Conservation (phyloP, 1,284 basidiomycete genomes). For the Boletus mariae region DNA sequence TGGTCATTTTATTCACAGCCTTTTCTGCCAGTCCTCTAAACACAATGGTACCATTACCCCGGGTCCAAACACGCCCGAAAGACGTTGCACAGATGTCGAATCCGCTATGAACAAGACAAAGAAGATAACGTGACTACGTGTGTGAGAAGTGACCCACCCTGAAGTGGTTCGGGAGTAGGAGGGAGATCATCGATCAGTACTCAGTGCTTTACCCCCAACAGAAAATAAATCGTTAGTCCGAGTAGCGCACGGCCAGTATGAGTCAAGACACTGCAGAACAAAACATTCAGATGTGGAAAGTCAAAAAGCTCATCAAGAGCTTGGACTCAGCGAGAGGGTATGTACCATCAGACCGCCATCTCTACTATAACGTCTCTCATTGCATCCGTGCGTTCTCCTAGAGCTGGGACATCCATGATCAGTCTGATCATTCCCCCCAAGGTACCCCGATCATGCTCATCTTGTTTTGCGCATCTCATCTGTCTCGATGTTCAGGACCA, state of each 20-base stretch:
- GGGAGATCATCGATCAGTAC: not conserved
- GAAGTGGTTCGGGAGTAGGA: constrained; percentile 12
- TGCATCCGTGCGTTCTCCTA: not conserved
- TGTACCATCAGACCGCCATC: constrained; percentile 23
- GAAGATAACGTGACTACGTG: constrained; percentile 9
- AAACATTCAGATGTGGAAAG: constrained; percentile 94
- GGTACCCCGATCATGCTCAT: constrained; percentile 44
- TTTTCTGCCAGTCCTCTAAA: not conserved
- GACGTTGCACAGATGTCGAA: too few relatives aligned
- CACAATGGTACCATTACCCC: too few relatives aligned
- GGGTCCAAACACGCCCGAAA: too few relatives aligned
- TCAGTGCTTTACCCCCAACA: constrained; percentile 4
- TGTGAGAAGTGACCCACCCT: constrained; percentile 23
- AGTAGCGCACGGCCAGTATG: constrained; percentile 47
- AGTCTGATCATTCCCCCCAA: constrained; percentile 95
- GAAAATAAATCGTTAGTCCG: not conserved
- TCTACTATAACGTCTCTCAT: constrained; percentile 20
- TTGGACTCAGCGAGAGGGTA: constrained; percentile 90
- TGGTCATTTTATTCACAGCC: not conserved
- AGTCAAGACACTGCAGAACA: constrained; percentile 79
- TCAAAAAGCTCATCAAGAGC: constrained; percentile 98
- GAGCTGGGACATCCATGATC: constrained; percentile 99
- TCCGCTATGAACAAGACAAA: too few relatives aligned
- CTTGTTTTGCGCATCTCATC: not conserved
- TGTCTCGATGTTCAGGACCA: constrained; percentile 61